Base-by-base conservation (phyloP, 1,139 yeast species). In the Suhomyces choctaworum region DNA sequence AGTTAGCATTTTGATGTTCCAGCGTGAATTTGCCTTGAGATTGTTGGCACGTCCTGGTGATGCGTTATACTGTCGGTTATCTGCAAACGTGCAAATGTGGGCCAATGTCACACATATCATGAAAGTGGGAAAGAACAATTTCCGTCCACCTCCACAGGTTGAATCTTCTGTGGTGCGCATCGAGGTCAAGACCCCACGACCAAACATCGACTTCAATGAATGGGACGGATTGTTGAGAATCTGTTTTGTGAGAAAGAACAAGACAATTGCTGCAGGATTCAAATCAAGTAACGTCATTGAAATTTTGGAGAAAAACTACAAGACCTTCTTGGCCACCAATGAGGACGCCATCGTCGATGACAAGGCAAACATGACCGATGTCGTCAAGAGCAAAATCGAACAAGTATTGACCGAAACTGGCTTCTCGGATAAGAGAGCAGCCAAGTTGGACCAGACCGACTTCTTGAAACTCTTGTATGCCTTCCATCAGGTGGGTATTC, bases 21-120 rank as follows among this genome's bases (percentile, higher is more conserved):
- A 92, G 66, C 75, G 98, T 56, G 99, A 92, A 58, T 92, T 92
- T 59, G 98, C 98, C 3, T 63, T 92, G 62, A 79, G 97, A 52
- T 69, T 92, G 37, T 72, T 94, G 39, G 98, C 98, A 1, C 78
- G 95, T 48, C 98, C 99, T 0, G 98, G 98, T 17, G 98, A 92
- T 49, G 63, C 88, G 2, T 69, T 94, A 31, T 92, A 92, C 66
- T 89, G 97, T 61, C 76, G 99, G 51, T 72, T 92, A 39, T 83
- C 95, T 14, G 98, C 96, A 22, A 94, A 92, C 55, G 97, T 92
- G 0, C 98, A 92, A 56, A 90, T 92, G 97, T 92, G 98, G 97
- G 96, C 97, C 15, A 87, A 87, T 47, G 97, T 94, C 15, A 89
- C 96, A 6, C 98, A 92, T 61, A 87, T 92, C 39, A 92, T 92